Base-by-base conservation (phyloP, 192 early-diverging fungal genomes). In the Coemansia erecta region DNA sequence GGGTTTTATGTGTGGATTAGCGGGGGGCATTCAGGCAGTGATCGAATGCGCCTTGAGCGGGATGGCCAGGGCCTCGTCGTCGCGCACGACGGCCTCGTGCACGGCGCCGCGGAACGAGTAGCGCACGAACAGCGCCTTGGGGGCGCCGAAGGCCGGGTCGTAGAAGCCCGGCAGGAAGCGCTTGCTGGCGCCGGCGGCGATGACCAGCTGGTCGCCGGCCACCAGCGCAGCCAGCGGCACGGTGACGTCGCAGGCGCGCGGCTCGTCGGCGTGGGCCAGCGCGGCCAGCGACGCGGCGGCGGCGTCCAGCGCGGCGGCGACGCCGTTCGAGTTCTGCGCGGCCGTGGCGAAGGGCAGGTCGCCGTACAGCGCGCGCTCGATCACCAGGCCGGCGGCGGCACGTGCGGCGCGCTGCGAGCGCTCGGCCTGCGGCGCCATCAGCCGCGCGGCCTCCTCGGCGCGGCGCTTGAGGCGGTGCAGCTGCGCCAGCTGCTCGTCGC, bases 131-230 rank as follows among this genome's bases (percentile, higher is more conserved):
- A 98, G 80, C 53, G 85, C 81, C 72, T 98, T 98, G 17, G 69
- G 63, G 54, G 88, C 88, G 35, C 94, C 94, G 56, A 96, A 85
- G 63, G 93, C 93, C 22, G 96, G 94, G 72, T 98, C 94, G 61
- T 92, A 97, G 72, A 98, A 98, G 4, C 96, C 96, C 31, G 93
- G 80, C 59, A 98, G 81, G 59, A 90, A 88, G 21, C 85, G 89
- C 86, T 97, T 97, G 64, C 93, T 90, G 62, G 86, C 85, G 31
- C 91, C 88, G 14, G 86, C 90, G 8, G 89, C 87, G 60, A 99
- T 89, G 17, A 89, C 89, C 58, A 99, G 81, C 76, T 97, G 90
- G 22, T 90, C 90, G 40, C 91, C 84, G 57, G 84, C 80, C 13
- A 98, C 91, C 33, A 98, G 73, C 5, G 86, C 83, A 54, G 97